phyloP scores from a whole-genome alignment of 805 yeast genomes.

The Nakazawaea ishiwadae region DNA sequence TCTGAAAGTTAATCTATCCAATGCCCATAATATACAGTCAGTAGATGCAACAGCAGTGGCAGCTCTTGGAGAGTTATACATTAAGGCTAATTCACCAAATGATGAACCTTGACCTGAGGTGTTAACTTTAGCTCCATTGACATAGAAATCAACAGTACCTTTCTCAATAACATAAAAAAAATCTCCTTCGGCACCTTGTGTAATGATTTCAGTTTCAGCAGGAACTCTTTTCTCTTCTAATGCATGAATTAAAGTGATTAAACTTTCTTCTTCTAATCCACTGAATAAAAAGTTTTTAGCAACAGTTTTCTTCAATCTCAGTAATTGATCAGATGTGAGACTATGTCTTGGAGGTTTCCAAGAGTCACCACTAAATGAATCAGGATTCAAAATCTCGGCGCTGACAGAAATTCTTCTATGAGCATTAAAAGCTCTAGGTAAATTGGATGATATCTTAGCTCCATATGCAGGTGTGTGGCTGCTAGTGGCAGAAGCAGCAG shows the following conservation, averaged over 20 bases:
- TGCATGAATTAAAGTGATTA: constrained; percentile 78
- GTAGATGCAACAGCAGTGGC: constrained; percentile 81
- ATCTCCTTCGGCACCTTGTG: constrained; percentile 94
- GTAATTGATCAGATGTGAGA: constrained; percentile 57
- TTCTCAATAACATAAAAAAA: constrained; percentile 81
- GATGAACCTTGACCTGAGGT: constrained; percentile 82
- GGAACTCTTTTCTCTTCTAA: constrained; percentile 64
- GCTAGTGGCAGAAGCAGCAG: constrained; percentile 19
- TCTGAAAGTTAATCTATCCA: constrained; percentile 90
- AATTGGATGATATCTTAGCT: constrained; percentile 26
- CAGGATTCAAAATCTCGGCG: constrained; percentile 83
- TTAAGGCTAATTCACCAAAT: constrained; percentile 94
- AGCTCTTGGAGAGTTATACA: constrained; percentile 97
- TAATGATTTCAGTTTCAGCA: constrained; percentile 63
- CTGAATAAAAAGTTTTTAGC: constrained; percentile 81
- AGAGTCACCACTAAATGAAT: constrained; percentile 55
- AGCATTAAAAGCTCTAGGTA: constrained; percentile 65
- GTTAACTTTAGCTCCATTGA: constrained; percentile 65
- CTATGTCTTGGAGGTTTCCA: constrained; percentile 73
- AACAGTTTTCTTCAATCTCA: constrained; percentile 65
- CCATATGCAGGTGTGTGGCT: constrained; percentile 17
- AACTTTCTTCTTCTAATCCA: constrained; percentile 73
- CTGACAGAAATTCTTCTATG: constrained; percentile 86
- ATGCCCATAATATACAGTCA: constrained; percentile 80
- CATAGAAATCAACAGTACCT: constrained; percentile 80